A percentile compares a stretch with the other conserved stretches of the same genome.
Conservation (phyloP, 257 asterid species). For the Salvia rosmarinus region DNA sequence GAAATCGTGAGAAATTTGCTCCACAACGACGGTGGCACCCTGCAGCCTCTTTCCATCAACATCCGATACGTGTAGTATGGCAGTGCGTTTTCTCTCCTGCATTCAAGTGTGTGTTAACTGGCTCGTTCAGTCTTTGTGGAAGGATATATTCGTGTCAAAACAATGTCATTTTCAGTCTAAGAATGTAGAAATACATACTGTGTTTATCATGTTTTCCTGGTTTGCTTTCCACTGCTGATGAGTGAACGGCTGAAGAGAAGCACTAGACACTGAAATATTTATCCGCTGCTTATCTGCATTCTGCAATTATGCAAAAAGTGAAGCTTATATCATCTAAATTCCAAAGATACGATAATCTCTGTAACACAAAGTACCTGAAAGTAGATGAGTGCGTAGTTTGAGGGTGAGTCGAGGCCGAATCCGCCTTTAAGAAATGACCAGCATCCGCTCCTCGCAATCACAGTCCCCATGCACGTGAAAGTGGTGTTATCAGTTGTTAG, state of each 20-base stretch:
- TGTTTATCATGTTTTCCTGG: conserved; percentile 44
- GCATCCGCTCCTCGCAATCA: conserved; percentile 50
- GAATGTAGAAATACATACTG: conserved; percentile 33
- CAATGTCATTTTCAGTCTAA: not conserved
- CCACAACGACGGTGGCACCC: conserved; percentile 47
- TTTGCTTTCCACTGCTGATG: conserved; percentile 47
- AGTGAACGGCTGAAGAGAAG: conserved; percentile 63
- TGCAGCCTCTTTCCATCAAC: conserved; percentile 43
- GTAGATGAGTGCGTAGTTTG: conserved; percentile 35
- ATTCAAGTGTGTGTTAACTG: not conserved
- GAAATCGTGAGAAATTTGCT: conserved; percentile 62
- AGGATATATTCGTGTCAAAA: not conserved
- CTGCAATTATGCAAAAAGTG: conserved; percentile 30
- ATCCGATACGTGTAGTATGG: conserved; percentile 52
- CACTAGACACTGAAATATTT: conserved; percentile 43
- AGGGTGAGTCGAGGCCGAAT: conserved; percentile 46
- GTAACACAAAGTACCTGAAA: conserved; percentile 40
- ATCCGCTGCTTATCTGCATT: conserved; percentile 31
- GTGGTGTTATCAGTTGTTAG: conserved; percentile 45
- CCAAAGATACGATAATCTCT: not conserved
- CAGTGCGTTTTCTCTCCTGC: conserved; percentile 60
- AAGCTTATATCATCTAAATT: not conserved
- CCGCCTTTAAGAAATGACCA: conserved; percentile 82
- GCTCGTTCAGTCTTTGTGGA: not conserved
- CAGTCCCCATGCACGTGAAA: conserved; percentile 51